These are phyloP conservation scores for Eremomyces bilateralis DNA, from an alignment of 495 filamentous ascomycete species.

Conservation along the genomic window DNA sequence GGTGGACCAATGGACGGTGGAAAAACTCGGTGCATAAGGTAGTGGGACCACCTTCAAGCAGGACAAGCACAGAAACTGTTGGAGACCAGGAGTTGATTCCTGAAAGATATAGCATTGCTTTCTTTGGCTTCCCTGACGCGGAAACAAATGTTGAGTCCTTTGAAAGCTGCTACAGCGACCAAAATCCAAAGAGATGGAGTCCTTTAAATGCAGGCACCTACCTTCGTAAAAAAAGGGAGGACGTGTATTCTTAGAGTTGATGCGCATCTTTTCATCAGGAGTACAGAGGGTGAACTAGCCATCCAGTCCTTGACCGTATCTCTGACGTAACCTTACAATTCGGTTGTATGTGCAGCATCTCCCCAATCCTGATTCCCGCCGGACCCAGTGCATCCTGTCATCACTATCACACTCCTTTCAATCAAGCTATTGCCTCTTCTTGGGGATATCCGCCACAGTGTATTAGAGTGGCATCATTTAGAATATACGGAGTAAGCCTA, in stretches of 20 bases:
- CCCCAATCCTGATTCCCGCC: too few species aligned
- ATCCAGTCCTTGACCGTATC: too few species aligned
- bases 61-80: not conserved
- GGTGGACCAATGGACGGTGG: slow-evolving; percentile 23
- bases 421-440: too few species aligned
- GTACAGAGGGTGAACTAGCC: too few species aligned
- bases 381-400: too few species aligned
- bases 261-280: too few species aligned
- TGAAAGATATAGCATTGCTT: slow-evolving; percentile 36
- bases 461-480: too few species aligned
- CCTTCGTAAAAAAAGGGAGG: slow-evolving; percentile 14
- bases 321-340: too few species aligned
- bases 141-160: slow-evolving; percentile 33
- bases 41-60: not conserved
- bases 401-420: too few species aligned
- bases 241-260: slow-evolving; percentile 9
- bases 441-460: too few species aligned
- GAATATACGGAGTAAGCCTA: too few species aligned
- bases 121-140: slow-evolving; percentile 34
- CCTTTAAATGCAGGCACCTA: slow-evolving; percentile 14
- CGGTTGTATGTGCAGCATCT: too few species aligned
- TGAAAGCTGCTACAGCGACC: slow-evolving; percentile 23
- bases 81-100: slow-evolving; percentile 14
- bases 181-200: slow-evolving; percentile 18
- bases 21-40: slow-evolving; percentile 19